These are phyloP conservation scores for Patellifolia procumbens DNA, from an alignment of 179 eudicot genomes.

Conservation along the genomic window DNA sequence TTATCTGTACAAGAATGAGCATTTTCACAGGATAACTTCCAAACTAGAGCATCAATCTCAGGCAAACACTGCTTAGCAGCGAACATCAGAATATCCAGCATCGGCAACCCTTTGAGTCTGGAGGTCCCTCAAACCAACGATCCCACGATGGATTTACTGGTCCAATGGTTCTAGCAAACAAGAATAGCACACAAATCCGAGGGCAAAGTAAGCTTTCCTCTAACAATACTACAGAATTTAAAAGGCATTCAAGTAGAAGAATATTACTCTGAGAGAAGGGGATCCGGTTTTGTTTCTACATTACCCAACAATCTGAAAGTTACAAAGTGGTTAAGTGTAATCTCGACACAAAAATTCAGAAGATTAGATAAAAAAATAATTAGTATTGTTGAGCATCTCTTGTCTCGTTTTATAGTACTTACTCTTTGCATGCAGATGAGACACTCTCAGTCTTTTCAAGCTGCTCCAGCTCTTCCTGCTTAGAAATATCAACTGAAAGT, in stretches of 20 bases:
- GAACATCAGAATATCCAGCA: constrained; percentile 59
- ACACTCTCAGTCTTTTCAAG: constrained; percentile 23
- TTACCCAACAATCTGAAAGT: constrained; percentile 40
- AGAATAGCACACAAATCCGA: neutral
- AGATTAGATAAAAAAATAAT: neutral
- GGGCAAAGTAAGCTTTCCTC: neutral
- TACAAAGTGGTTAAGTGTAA: neutral
- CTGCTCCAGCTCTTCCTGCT: constrained; percentile 30
- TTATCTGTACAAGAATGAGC: constrained; percentile 13
- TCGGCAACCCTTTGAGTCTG: constrained; percentile 50
- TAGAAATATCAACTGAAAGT: constrained; percentile 19
- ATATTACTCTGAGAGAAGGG: constrained; percentile 62
- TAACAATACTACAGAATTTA: neutral
- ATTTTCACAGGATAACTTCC: constrained; percentile 5
- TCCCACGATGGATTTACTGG: constrained; percentile 65
- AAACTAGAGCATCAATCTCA: constrained; percentile 7
- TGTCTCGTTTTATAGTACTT: neutral
- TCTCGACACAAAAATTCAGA: neutral
- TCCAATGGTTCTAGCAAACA: constrained; percentile 41
- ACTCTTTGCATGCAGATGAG: constrained; percentile 21
- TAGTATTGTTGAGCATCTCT: neutral
- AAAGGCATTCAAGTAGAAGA: neutral
- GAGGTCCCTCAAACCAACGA: constrained; percentile 79
- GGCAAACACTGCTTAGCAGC: neutral
- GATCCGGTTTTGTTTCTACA: constrained; percentile 72